Conservation (phyloP, 345 rosid species). For the Boechera divaricarpa region DNA sequence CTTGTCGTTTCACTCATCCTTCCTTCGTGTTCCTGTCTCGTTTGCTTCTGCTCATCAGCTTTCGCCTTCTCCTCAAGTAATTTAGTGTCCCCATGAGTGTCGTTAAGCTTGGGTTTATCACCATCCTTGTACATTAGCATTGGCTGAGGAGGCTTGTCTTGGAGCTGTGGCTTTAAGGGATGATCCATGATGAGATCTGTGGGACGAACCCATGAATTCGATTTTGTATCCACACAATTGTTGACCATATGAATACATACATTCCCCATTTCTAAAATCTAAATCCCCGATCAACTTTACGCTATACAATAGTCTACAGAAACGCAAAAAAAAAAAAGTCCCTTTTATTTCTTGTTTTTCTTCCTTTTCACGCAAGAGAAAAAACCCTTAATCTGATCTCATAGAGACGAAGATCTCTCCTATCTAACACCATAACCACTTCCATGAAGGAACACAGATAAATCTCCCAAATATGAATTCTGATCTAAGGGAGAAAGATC, state of each 20-base stretch:
- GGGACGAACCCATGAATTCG: slow-evolving; percentile 51
- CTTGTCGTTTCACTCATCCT: slow-evolving; percentile 30
- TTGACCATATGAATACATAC: slow-evolving; percentile 44
- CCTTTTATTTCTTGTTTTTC: not conserved
- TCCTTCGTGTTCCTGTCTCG: slow-evolving; percentile 37
- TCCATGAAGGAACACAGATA: slow-evolving; percentile 35
- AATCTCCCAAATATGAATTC: slow-evolving; percentile 21
- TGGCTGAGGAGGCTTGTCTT: slow-evolving; percentile 42
- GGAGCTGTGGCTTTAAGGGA: slow-evolving; percentile 42
- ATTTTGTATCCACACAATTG: slow-evolving; percentile 57
- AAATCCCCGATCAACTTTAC: slow-evolving; percentile 13
- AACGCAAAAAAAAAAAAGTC: slow-evolving; percentile 6
- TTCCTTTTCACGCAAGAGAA: slow-evolving; percentile 45
- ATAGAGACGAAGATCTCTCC: slow-evolving; percentile 33
- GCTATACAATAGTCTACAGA: slow-evolving; percentile 18
- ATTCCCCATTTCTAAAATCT: slow-evolving; percentile 69
- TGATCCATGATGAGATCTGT: slow-evolving; percentile 46
- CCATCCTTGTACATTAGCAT: slow-evolving; percentile 52
- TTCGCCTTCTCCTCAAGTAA: slow-evolving; percentile 27
- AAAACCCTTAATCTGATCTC: slow-evolving; percentile 25
- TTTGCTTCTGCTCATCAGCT: not conserved
- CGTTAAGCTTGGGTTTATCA: slow-evolving; percentile 34
- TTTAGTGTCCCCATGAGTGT: slow-evolving; percentile 31
- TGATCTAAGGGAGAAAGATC: slow-evolving; percentile 32
- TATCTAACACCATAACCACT: slow-evolving; percentile 35